Percentiles rank a stretch among this genome's conserved stretches.
Conservation (phyloP, 768 basidiomycete genomes). For the Phlebiopsis gigantea region DNA sequence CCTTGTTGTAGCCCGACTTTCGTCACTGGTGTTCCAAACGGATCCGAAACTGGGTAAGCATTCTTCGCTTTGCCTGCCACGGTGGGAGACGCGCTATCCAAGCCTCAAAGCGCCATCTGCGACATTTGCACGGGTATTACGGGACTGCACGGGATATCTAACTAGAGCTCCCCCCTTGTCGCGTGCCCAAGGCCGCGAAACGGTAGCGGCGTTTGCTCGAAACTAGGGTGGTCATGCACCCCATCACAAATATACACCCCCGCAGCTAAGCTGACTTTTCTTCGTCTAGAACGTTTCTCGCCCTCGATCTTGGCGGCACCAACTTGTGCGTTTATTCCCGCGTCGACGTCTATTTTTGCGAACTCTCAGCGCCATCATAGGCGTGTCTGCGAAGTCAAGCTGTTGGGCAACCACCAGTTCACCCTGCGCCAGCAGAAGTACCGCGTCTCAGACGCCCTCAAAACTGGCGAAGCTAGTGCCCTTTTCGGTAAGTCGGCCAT, state of each 20-base stretch:
- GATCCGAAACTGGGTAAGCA: constrained; percentile 83
- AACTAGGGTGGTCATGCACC: background rate
- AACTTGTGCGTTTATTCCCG: constrained; percentile 72
- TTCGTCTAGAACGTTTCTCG: constrained; percentile 77
- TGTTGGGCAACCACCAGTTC: constrained; percentile 90
- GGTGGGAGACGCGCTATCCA: background rate
- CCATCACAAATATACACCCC: background rate
- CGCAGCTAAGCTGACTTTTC: background rate
- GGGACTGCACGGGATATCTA: background rate
- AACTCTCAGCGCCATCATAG: constrained; percentile 33
- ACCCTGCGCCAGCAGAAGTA: constrained; percentile 92
- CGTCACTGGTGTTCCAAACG: constrained; percentile 92
- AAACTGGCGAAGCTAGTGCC: constrained; percentile 83
- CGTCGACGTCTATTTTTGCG: no score
- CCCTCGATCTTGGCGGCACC: constrained; percentile 95
- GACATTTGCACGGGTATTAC: background rate
- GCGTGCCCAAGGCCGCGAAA: background rate
- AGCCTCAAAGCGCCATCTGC: background rate
- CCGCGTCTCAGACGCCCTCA: constrained; percentile 89
- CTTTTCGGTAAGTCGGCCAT: constrained; percentile 64
- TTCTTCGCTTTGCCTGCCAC: background rate
- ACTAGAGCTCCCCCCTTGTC: background rate
- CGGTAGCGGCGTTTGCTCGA: background rate
- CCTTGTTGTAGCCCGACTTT: constrained; percentile 69
- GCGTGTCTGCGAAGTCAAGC: constrained; percentile 89